Evolutionary conservation across 306 rosid species (phyloP), one percentile per base, ranked within the genome.

Genomic region (Cucumis cinereus): DNA sequence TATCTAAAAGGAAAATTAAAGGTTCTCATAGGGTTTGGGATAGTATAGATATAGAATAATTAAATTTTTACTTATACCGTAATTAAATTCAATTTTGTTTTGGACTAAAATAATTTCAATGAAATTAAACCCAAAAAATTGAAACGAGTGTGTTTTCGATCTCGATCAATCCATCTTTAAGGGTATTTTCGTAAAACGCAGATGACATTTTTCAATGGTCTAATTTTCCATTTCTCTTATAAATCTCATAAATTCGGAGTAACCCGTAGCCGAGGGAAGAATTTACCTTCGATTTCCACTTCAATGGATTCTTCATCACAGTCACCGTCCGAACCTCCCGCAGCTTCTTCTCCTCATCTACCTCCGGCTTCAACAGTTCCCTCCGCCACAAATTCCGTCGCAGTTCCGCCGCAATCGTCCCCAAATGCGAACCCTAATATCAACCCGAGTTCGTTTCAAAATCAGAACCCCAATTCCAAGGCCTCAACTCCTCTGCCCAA

Each of bases 401-500:
- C 70, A 69, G 77, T 14, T 35, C 80, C 61, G 14, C 77, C 74
- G 24, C 72, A 52, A 14, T 68, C 75, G 23, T 73, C 76, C 35
- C 16, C 45, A 38, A 10, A 43, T 50, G 9, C 84, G 16, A 83
- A 78, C 84, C 85, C 88, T 50, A 79, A 10, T 56, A 80, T 73
- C 36, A 63, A 28, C 33, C 71, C 63, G 33, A 69, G 13, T 15
- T 63, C 45, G 40, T 26, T 41, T 76, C 87, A 77, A 8, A 26
- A 38, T 60, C 91, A 77, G 38, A 81, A 74, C 78, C 82, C 91
- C 47, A 85, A 66, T 79, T 79, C 91, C 78, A 67, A 85, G 69
- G 71, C 79, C 68, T 50, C 80, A 53, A 76, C 77, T 52, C 69
- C 80, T 16, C 74, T 74, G 26, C 63, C 77, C 16, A 23, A 60